Base-by-base conservation (phyloP, 2,329 filamentous ascomycete species). In the Fusarium protoensiforme region DNA sequence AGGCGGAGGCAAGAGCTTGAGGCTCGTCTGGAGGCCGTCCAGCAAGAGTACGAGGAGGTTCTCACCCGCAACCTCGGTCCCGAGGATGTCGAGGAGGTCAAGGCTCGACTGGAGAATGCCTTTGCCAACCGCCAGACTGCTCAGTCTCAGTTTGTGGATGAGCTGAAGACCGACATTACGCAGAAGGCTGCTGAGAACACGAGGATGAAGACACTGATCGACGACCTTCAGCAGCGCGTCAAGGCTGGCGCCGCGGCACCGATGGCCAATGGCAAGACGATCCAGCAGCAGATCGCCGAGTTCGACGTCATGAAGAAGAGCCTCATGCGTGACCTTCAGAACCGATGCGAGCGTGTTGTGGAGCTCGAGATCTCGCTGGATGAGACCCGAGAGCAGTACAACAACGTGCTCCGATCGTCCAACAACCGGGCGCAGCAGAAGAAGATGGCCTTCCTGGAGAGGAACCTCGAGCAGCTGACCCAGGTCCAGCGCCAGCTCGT, bases 251-350 rank as follows among this genome's bases (percentile, higher is more conserved):
- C 82, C 20, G 80, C 84, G 11, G 84, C 87, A 31, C 88, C 92
- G 29, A 94, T 92, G 80, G 85, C 90, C 64, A 94, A 94, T 78
- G 93, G 93, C 87, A 98, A 98, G 88, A 97, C 94, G 14, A 91
- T 98, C 51, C 95, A 97, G 81, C 96, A 99, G 85, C 96, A 98
- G 85, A 97, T 99, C 83, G 94, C 96, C 67, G 96, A 99, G 81
- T 99, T 99, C 78, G 96, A 99, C 83, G 93, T 94, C 68, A 99
- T 99, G 95, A 99, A 99, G 91, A 99, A 99, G 90, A 97, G 94
- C 75, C 88, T 99, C 76, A 99, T 99, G 96, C 94, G 96, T 66
- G 96, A 99, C 84, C 87, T 99, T 75, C 96, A 99, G 84, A 98
- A 99, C 87, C 93, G 96, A 70, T 99, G 96, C 83, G 96, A 99